Conservation (phyloP, 148 eudicot genomes). For the Heliamphora exappendiculata region DNA sequence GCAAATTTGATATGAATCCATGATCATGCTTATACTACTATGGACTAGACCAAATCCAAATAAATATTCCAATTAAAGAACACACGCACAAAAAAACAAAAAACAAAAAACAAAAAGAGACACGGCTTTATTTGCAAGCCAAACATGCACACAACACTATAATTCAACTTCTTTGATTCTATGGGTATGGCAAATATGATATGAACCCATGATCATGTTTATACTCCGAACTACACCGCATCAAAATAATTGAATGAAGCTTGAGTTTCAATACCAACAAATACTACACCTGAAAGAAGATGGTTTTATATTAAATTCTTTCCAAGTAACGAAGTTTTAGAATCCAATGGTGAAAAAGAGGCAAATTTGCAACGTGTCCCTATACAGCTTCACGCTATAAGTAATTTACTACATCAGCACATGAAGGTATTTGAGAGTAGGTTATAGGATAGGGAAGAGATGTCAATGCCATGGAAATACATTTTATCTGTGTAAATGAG, state of each 20-base stretch:
- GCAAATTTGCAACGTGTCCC: neutral
- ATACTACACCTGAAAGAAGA: neutral
- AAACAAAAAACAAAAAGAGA: too few species aligned
- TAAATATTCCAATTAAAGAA: too few species aligned
- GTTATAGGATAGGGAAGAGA: neutral
- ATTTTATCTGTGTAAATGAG: neutral
- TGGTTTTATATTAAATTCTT: neutral
- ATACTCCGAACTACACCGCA: neutral
- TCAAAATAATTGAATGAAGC: neutral
- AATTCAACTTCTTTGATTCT: neutral
- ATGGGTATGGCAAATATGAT: neutral
- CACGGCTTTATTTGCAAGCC: neutral
- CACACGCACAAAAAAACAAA: too few species aligned
- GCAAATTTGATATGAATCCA: neutral
- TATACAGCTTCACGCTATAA: neutral
- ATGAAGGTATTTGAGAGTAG: neutral
- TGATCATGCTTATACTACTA: neutral
- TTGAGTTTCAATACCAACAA: neutral
- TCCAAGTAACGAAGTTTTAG: neutral
- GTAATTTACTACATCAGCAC: neutral
- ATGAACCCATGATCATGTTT: neutral
- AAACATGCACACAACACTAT: neutral
- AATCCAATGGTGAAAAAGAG: neutral
- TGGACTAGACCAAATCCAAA: neutral
- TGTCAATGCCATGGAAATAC: neutral